Evolutionary conservation across 1,139 yeast genomes (phyloP).

Genomic region (Insectozyma bohioensis): DNA sequence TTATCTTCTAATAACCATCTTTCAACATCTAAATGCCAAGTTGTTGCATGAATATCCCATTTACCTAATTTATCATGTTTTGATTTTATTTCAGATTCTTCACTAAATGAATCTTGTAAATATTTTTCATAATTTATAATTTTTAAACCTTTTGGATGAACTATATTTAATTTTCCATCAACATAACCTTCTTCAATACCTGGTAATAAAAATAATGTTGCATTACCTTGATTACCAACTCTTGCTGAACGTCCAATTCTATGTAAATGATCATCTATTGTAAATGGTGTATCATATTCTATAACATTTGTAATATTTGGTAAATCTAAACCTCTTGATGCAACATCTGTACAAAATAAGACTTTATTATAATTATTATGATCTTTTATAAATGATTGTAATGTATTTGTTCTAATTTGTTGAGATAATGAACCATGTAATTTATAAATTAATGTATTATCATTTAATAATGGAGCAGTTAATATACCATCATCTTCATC

Average conservation of each 20-base stretch:
- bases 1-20: slow-evolving; percentile 79
- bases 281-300: slow-evolving; percentile 70
- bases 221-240: slow-evolving; percentile 65
- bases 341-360: slow-evolving; percentile 80
- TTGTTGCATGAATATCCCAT: slow-evolving; percentile 96
- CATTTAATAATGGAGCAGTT: slow-evolving; percentile 55
- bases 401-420: slow-evolving; percentile 74
- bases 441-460: slow-evolving; percentile 59
- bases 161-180: slow-evolving; percentile 45
- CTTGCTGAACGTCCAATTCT: slow-evolving; percentile 76
- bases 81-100: slow-evolving; percentile 31
- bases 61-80: slow-evolving; percentile 38
- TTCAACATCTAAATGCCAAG: slow-evolving; percentile 91
- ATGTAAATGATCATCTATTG: slow-evolving; percentile 70
- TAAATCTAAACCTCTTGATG: slow-evolving; percentile 69
- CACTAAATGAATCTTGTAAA: slow-evolving; percentile 63
- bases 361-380: slow-evolving; percentile 47
- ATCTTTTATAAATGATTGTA: slow-evolving; percentile 58
- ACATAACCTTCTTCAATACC: slow-evolving; percentile 85
- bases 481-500: slow-evolving; percentile 39
- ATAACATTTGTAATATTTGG: slow-evolving; percentile 65
- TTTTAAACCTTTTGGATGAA: slow-evolving; percentile 58
- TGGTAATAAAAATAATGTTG: slow-evolving; percentile 76
- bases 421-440: slow-evolving; percentile 91
- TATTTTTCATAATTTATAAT: slow-evolving; percentile 50